phyloP scores from a whole-genome alignment of 2,329 filamentous ascomycete genomes.

The Phialemoniopsis sp. region DNA sequence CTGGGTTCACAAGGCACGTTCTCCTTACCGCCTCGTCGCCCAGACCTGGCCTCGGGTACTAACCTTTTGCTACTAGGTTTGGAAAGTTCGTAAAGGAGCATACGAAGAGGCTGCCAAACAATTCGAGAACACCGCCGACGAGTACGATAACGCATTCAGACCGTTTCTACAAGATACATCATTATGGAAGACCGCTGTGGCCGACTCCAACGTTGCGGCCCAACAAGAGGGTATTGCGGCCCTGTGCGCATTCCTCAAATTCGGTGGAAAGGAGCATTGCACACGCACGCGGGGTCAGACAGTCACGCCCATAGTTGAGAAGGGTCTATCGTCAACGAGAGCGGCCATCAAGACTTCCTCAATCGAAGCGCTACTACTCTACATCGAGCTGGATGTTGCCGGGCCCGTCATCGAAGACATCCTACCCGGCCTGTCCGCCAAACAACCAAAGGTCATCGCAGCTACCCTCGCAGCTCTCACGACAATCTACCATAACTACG shows the following conservation, averaged over 20 bases:
- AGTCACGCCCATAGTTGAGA: slow-evolving; percentile 79
- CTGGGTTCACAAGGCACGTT: slow-evolving; percentile 74
- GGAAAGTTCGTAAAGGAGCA: slow-evolving; percentile 94
- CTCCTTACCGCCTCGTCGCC: not conserved
- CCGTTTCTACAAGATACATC: slow-evolving; percentile 82
- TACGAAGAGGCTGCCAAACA: slow-evolving; percentile 90
- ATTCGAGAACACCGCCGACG: slow-evolving; percentile 80
- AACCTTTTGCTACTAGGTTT: slow-evolving; percentile 50
- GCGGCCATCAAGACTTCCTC: slow-evolving; percentile 85
- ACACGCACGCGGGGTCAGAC: slow-evolving; percentile 73
- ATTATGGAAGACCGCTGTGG: slow-evolving; percentile 88
- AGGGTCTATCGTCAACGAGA: slow-evolving; percentile 82
- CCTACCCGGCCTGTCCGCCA: slow-evolving; percentile 76
- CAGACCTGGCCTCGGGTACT: not conserved
- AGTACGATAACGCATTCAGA: slow-evolving; percentile 78
- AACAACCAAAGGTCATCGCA: slow-evolving; percentile 83
- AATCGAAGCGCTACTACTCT: slow-evolving; percentile 80
- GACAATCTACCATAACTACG: slow-evolving; percentile 87
- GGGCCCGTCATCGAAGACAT: slow-evolving; percentile 88
- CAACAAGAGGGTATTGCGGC: slow-evolving; percentile 89
- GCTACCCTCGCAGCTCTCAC: slow-evolving; percentile 71
- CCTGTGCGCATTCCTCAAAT: slow-evolving; percentile 89
- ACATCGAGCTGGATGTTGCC: slow-evolving; percentile 84
- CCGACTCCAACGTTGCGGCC: slow-evolving; percentile 93
- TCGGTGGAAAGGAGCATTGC: slow-evolving; percentile 75